Conservation (phyloP, 169 alveolate species). For the Eimeria brunetti region DNA sequence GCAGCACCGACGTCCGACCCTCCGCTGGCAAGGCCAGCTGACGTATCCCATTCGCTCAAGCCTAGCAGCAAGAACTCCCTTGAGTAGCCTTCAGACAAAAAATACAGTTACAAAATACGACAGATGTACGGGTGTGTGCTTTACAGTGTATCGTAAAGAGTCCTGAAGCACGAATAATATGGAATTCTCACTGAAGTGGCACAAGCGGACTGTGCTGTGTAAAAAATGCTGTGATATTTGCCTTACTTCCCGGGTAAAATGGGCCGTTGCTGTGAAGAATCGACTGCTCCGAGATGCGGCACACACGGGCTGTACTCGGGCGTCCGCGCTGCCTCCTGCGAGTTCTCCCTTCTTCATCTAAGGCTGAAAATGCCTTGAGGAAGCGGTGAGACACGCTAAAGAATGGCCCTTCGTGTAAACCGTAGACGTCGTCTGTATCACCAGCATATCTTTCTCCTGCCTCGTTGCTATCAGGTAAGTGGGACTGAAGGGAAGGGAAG, state of each 20-base stretch:
- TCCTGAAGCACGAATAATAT: background rate
- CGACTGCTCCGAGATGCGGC: slow-evolving; percentile 64
- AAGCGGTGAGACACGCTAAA: slow-evolving; percentile 41
- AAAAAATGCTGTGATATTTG: background rate
- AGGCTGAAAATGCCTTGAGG: slow-evolving; percentile 25
- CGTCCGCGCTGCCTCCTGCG: background rate
- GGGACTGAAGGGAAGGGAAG: background rate
- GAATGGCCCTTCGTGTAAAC: slow-evolving; percentile 6
- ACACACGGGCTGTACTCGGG: slow-evolving; percentile 62
- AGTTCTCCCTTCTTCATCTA: slow-evolving; percentile 43
- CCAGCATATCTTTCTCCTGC: background rate
- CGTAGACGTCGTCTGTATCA: background rate
- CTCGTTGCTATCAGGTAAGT: background rate
- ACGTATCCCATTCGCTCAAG: slow-evolving; percentile 45
- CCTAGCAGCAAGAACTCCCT: slow-evolving; percentile 63
- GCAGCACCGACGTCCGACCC: slow-evolving; percentile 48
- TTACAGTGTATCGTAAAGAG: background rate
- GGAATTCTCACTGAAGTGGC: background rate
- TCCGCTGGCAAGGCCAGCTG: slow-evolving; percentile 62
- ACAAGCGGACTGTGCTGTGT: background rate
- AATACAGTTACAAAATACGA: background rate
- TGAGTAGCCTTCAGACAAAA: slow-evolving; percentile 34
- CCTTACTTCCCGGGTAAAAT: slow-evolving; percentile 52
- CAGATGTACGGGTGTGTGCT: background rate
- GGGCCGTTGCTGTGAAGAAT: slow-evolving; percentile 72